A percentile compares a stretch with the other conserved stretches of the same genome.
Conservation (phyloP, 2,329 filamentous ascomycete genomes). For the Aspergillus calidoustus region DNA sequence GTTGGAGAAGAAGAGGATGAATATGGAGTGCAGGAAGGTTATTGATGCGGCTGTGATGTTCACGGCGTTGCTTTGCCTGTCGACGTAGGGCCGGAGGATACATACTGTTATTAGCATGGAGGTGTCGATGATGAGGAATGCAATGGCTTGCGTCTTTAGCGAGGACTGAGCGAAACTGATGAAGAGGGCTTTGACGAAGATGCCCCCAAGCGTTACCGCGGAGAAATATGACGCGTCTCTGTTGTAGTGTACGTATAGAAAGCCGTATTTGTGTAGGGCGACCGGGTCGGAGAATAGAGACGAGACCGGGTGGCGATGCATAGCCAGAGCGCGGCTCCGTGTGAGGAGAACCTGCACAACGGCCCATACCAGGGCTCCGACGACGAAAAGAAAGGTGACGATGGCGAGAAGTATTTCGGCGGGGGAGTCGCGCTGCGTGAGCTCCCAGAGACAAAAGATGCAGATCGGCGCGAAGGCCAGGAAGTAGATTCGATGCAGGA, state of each 20-base stretch:
- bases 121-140: constrained; percentile 81
- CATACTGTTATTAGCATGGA: constrained; percentile 75
- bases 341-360: constrained; percentile 86
- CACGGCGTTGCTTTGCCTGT: constrained; percentile 96
- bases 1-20: constrained; percentile 84
- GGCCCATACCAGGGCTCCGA: constrained; percentile 79
- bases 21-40: constrained; percentile 89
- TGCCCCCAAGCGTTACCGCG: constrained; percentile 75
- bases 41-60: constrained; percentile 89
- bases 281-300: constrained; percentile 94
- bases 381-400: constrained; percentile 83
- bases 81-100: constrained; percentile 92
- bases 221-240: constrained; percentile 96
- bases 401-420: constrained; percentile 85
- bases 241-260: constrained; percentile 95
- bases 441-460: constrained; percentile 90
- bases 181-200: constrained; percentile 86
- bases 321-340: constrained; percentile 80
- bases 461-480: constrained; percentile 92
- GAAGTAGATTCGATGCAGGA: constrained; percentile 85
- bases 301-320: constrained; percentile 96
- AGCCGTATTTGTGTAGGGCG: constrained; percentile 95
- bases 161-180: constrained; percentile 77
- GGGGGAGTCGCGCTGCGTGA: constrained; percentile 81
- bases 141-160: constrained; percentile 76